Evolutionary conservation across 1,284 basidiomycete species (phyloP).

Genomic region (Inonotus hispidus): DNA sequence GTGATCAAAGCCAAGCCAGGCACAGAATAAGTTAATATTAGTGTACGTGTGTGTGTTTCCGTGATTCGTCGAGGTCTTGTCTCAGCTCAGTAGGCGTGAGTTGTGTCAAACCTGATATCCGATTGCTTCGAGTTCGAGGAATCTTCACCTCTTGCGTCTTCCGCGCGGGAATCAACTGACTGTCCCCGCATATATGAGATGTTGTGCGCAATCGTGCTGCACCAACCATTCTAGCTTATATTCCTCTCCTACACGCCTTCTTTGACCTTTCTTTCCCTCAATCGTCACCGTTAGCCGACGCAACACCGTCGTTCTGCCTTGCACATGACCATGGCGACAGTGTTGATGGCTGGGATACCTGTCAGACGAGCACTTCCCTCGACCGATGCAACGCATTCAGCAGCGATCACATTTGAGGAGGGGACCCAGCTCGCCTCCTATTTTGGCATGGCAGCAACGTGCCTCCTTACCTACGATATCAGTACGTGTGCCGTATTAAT

Average conservation of each 20-base stretch:
- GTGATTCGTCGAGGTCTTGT: neutral
- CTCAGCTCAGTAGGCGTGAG: neutral
- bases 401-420: neutral
- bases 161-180: neutral
- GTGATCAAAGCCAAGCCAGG: too few species aligned
- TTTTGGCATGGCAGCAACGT: conserved; percentile 5
- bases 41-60: too few species aligned
- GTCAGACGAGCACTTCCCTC: neutral
- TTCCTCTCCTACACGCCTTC: too few species aligned
- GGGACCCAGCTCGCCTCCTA: conserved; percentile 2
- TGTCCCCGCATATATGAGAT: neutral
- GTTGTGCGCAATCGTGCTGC: neutral
- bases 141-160: neutral
- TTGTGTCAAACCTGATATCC: too few species aligned
- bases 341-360: neutral
- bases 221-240: too few species aligned
- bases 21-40: too few species aligned
- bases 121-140: neutral
- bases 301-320: too few species aligned
- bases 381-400: neutral
- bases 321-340: neutral
- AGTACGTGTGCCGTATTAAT: neutral
- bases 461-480: conserved; percentile 2
- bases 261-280: too few species aligned
- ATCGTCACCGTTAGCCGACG: too few species aligned